A percentile compares a stretch with the other conserved stretches of the same genome.
phyloP scores from a whole-genome alignment of 2,329 filamentous ascomycete genomes.

The Claviceps digitariae region DNA sequence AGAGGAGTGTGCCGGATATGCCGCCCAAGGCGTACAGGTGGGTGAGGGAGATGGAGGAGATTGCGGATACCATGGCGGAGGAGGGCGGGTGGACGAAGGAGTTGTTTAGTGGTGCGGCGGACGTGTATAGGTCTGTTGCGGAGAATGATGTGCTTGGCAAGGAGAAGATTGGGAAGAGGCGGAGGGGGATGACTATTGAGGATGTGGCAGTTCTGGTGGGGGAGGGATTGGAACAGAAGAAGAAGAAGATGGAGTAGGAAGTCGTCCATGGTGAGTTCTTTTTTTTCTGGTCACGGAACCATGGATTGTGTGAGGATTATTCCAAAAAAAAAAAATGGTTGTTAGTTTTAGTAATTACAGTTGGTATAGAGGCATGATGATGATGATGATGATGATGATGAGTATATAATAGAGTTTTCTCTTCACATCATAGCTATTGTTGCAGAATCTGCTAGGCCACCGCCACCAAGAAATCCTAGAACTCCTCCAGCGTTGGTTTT shows the following conservation, averaged over 20 bases:
- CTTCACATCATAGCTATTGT: slow-evolving; percentile 5
- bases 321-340: too few species aligned
- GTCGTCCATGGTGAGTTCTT: background rate
- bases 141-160: slow-evolving; percentile 45
- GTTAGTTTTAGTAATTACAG: background rate
- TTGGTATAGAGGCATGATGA: background rate
- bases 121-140: slow-evolving; percentile 47
- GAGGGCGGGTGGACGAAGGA: slow-evolving; percentile 47
- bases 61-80: slow-evolving; percentile 49
- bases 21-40: slow-evolving; percentile 65
- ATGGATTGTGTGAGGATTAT: background rate
- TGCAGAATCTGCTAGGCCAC: slow-evolving; percentile 7
- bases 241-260: slow-evolving; percentile 18
- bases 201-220: slow-evolving; percentile 39
- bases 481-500: background rate
- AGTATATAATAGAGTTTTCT: background rate
- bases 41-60: slow-evolving; percentile 68
- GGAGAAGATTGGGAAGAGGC: slow-evolving; percentile 43
- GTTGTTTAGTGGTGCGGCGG: slow-evolving; percentile 46
- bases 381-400: too few species aligned
- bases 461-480: slow-evolving; percentile 2
- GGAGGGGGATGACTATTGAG: slow-evolving; percentile 40
- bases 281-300: background rate
- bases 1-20: slow-evolving; percentile 43
- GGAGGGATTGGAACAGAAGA: slow-evolving; percentile 34